A percentile compares a stretch with the other conserved stretches of the same genome.
These are phyloP conservation scores for Parvularia atlantis DNA, from an alignment of 78 protist species.

Conservation along the genomic window DNA sequence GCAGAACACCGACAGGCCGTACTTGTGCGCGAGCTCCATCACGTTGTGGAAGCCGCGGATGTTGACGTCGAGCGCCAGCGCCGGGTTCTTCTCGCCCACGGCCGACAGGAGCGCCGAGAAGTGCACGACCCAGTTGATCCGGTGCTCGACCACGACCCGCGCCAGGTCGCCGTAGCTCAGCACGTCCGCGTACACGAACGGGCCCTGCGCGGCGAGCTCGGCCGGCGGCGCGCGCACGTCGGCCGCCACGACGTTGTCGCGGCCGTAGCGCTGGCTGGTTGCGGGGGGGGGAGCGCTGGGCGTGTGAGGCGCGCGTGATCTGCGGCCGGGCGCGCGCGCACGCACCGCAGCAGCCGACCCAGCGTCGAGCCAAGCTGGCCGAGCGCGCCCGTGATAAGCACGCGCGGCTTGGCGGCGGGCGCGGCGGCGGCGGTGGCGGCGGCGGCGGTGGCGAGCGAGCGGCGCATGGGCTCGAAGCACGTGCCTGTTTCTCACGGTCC, in stretches of 20 bases:
- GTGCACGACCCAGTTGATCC: constrained; percentile 37
- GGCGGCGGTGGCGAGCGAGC: too few species aligned
- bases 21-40: constrained; percentile 21
- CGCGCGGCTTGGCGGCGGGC: neutral
- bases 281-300: neutral
- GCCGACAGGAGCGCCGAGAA: constrained; percentile 32
- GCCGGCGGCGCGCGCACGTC: constrained; percentile 16
- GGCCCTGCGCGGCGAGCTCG: constrained; percentile 6
- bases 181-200: constrained; percentile 37
- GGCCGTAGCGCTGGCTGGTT: constrained; percentile 11
- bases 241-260: constrained; percentile 22
- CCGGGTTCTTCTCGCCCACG: constrained; percentile 47
- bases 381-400: neutral
- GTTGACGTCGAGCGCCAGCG: constrained; percentile 39
- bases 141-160: constrained; percentile 21
- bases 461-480: too few species aligned
- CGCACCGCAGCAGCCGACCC: neutral
- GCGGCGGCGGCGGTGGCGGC: neutral
- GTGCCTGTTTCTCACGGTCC: too few species aligned
- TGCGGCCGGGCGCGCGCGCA: neutral
- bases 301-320: neutral
- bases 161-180: neutral
- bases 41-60: constrained; percentile 30
- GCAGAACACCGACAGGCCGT: constrained; percentile 16
- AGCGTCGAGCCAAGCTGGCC: constrained; percentile 41